phyloP scores from a whole-genome alignment of 2,329 filamentous ascomycete genomes.

The Penicillium oxalicum region DNA sequence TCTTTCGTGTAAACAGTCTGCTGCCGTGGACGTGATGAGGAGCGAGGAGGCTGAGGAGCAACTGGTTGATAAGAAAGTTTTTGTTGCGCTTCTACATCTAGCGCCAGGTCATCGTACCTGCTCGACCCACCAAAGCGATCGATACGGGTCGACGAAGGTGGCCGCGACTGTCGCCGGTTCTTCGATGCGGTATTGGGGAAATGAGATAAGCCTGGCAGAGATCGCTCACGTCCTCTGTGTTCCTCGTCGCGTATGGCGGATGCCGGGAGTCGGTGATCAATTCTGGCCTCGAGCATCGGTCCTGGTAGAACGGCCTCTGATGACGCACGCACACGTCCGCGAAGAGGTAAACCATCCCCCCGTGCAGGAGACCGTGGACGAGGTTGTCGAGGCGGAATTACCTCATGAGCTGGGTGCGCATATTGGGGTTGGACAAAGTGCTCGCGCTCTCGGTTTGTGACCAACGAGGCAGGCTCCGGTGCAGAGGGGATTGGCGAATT shows the following conservation, averaged over 20 bases:
- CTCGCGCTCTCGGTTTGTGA: constrained; percentile 9
- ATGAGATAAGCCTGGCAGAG: background rate
- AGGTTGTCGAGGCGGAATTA: background rate
- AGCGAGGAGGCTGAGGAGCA: background rate
- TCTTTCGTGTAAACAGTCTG: background rate
- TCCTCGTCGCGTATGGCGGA: constrained; percentile 1
- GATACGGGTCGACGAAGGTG: constrained; percentile 3
- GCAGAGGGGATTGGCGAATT: background rate
- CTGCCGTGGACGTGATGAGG: background rate
- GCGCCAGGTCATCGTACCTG: background rate
- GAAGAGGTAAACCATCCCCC: background rate
- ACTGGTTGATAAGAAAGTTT: background rate
- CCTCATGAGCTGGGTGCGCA: background rate
- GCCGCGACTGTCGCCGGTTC: constrained; percentile 1
- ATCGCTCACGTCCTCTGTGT: background rate
- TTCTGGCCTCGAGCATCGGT: constrained; percentile 1
- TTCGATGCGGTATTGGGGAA: constrained; percentile 3
- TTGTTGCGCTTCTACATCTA: background rate
- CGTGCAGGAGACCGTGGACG: background rate
- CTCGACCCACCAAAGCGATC: background rate
- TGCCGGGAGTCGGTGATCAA: constrained; percentile 1
- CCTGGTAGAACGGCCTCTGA: constrained; percentile 5
- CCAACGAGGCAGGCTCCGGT: constrained; percentile 2
- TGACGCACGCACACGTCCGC: background rate
- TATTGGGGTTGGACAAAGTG: background rate